Evolutionary conservation across 73 alveolate species (phyloP).

Genomic region (Paramecium pentaurelia): DNA sequence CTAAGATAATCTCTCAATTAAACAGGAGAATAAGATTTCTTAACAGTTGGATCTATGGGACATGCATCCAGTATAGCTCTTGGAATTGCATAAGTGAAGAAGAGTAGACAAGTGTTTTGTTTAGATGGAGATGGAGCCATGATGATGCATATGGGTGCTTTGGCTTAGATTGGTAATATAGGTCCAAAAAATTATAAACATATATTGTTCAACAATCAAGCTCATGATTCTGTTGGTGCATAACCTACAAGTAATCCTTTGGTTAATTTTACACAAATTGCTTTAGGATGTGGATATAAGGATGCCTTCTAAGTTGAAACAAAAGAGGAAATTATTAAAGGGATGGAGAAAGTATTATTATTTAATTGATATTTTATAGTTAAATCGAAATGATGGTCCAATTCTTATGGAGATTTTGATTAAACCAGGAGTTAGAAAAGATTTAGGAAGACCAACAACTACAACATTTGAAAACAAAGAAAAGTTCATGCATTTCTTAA

Average conservation of each 20-base stretch:
- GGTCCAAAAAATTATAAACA: constrained; percentile 74
- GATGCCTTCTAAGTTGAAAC: constrained; percentile 69
- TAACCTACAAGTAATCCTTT: constrained; percentile 76
- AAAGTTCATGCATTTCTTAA: constrained; percentile 65
- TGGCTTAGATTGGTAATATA: constrained; percentile 74
- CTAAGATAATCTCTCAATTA: constrained; percentile 68
- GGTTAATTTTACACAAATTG: constrained; percentile 70
- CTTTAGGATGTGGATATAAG: constrained; percentile 76
- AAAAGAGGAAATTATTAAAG: constrained; percentile 64
- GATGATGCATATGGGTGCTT: constrained; percentile 91
- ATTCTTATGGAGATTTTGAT: constrained; percentile 66
- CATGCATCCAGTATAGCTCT: constrained; percentile 87
- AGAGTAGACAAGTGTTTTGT: constrained; percentile 75
- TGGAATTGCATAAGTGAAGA: constrained; percentile 78
- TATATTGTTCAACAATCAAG: constrained; percentile 80
- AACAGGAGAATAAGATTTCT: constrained; percentile 73
- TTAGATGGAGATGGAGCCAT: constrained; percentile 96
- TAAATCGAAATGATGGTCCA: constrained; percentile 63
- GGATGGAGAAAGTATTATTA: background rate
- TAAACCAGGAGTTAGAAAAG: constrained; percentile 72
- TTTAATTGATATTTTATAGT: background rate
- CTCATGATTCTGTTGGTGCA: constrained; percentile 95
- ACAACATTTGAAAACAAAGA: constrained; percentile 71
- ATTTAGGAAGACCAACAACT: constrained; percentile 78
- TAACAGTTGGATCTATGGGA: constrained; percentile 92